phyloP scores from a whole-genome alignment of 2,329 filamentous ascomycete species.

The Fusarium albidum region DNA sequence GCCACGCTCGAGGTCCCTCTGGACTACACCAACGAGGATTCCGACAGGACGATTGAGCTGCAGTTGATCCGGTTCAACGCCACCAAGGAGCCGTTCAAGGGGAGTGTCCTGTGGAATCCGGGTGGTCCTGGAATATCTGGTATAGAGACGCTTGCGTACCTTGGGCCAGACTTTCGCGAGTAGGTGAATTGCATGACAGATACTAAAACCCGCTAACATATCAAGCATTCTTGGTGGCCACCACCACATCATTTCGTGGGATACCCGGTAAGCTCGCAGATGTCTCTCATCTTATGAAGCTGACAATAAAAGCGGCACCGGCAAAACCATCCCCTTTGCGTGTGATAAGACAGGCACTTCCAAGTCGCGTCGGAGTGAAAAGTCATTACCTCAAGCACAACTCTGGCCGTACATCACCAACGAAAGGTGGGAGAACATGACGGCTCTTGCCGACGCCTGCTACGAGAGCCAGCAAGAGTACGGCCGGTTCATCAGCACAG shows the following conservation, averaged over 20 bases:
- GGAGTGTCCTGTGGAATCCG: conserved; percentile 50
- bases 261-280: conserved; percentile 27
- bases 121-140: conserved; percentile 45
- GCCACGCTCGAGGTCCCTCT: conserved; percentile 47
- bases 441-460: conserved; percentile 33
- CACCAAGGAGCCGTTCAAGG: conserved; percentile 40
- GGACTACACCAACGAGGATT: conserved; percentile 45
- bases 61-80: conserved; percentile 44
- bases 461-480: conserved; percentile 33
- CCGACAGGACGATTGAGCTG: conserved; percentile 41
- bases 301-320: conserved; percentile 14
- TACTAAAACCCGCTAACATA: not conserved
- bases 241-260: conserved; percentile 29
- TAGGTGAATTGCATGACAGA: accelerated
- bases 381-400: conserved; percentile 8
- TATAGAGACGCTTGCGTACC: conserved; percentile 17
- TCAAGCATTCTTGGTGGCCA: conserved; percentile 23
- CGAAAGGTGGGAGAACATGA: conserved; percentile 3
- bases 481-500: conserved; percentile 43
- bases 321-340: conserved; percentile 28
- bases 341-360: conserved; percentile 4
- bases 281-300: accelerated
- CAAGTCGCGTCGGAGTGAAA: conserved; percentile 9
- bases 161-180: conserved; percentile 22
- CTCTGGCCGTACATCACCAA: conserved; percentile 19